Evolutionary conservation across 179 eudicot genomes (phyloP), one percentile per base, ranked within the genome.

Genomic region (Patellifolia procumbens): DNA sequence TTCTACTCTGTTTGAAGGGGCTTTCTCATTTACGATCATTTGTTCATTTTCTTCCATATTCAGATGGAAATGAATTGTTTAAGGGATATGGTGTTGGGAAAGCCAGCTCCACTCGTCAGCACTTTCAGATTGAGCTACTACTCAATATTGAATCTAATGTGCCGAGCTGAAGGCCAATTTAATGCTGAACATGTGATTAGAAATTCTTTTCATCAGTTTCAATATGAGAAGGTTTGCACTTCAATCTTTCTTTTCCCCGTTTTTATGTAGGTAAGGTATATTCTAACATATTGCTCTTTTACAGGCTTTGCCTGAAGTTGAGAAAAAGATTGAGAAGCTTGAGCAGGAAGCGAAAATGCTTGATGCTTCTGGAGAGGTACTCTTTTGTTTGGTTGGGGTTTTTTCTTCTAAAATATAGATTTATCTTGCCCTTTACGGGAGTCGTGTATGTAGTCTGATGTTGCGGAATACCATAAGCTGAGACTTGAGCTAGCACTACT

Each of bases 171-270:
- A 83, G 98, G 98, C 75, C 98, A 93, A 58, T 95, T 93, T 76
- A 93, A 97, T 51, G 99, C 99, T 65, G 99, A 95, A 86, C 99
- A 95, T 89, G 99, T 95, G 74, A 95, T 95, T 77, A 90, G 79
- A 86, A 83, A 93, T 85, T 95, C 99, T 58, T 95, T 95, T 83
- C 99, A 95, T 81, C 99, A 95, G 70, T 93, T 95, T 79, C 99
- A 93, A 70, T 85, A 95, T 72, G 99, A 95, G 83, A 95, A 95
- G 99, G 99, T 95, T 85, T 74, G 65, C n/a, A 45, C 74, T 76
- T 63, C 28, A 73, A 53, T 74, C 61, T 73, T 63, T 61, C 17
- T 6, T 24, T 22, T 76, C 10, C 28, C 11, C 55, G 67, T 31
- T 49, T 35, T 80, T 34, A 78, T 35, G 19, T 70, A 17, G 74